These are phyloP conservation scores for Brassica rapa DNA, from an alignment of 345 rosid species.

Conservation along the genomic window DNA sequence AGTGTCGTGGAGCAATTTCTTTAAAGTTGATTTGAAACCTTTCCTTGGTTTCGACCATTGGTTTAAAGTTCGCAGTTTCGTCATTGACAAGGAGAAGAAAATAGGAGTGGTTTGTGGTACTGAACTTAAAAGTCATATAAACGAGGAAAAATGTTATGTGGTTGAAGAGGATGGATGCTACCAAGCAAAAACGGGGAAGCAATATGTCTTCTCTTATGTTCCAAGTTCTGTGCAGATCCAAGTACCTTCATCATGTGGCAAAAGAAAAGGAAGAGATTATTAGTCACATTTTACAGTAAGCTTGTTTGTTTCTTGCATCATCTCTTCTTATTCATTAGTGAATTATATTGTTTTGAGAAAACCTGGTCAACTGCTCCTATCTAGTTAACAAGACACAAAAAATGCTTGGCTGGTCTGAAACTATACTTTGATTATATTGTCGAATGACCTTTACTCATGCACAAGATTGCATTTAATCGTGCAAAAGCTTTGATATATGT, in stretches of 20 bases:
- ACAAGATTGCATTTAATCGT: neutral
- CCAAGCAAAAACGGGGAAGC: neutral
- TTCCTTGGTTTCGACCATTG: neutral
- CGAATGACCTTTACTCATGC: neutral
- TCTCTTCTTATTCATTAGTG: neutral
- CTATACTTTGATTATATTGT: neutral
- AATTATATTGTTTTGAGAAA: neutral
- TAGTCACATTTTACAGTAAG: neutral
- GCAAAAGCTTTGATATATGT: no score
- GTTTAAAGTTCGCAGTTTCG: neutral
- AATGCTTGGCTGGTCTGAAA: neutral
- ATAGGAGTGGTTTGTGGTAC: neutral
- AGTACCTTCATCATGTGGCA: neutral
- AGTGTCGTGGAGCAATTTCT: neutral
- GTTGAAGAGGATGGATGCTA: neutral
- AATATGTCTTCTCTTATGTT: neutral
- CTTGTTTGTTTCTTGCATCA: neutral
- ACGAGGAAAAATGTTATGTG: neutral
- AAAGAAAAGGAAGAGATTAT: neutral
- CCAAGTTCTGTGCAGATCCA: neutral
- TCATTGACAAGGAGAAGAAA: neutral
- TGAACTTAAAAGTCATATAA: neutral
- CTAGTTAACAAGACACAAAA: no score
- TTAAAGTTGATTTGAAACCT: neutral
- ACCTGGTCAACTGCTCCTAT: neutral